Conservation (phyloP, 1,139 yeast species). For the Sugiyamaella japonica region DNA sequence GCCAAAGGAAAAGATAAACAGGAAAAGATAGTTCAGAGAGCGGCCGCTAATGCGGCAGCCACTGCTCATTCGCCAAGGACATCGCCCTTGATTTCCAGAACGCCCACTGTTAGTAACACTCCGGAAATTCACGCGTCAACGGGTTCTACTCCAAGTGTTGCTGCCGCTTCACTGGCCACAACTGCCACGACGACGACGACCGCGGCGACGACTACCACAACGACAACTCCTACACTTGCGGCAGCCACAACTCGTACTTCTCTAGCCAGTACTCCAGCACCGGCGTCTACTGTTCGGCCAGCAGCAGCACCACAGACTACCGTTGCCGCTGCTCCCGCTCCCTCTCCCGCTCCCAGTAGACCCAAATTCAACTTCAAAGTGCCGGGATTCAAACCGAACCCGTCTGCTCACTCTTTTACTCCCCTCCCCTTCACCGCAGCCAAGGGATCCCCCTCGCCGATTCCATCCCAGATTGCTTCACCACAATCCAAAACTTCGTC, state of each 20-base stretch:
- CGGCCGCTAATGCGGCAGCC: constrained; percentile 31
- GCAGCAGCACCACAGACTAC: too few species aligned
- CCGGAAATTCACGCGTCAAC: neutral
- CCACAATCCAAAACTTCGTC: constrained; percentile 17
- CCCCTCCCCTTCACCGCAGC: constrained; percentile 42
- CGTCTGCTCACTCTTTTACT: constrained; percentile 69
- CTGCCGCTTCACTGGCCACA: constrained; percentile 16
- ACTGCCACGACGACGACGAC: neutral
- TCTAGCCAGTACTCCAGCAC: neutral
- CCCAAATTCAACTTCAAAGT: constrained; percentile 56
- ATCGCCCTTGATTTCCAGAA: constrained; percentile 27
- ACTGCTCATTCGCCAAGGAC: constrained; percentile 24
- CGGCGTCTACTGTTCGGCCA: neutral
- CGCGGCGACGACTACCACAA: too few species aligned
- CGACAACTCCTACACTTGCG: constrained; percentile 15
- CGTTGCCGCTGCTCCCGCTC: constrained; percentile 3
- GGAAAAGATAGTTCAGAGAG: constrained; percentile 51
- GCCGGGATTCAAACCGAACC: constrained; percentile 66
- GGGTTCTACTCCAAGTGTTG: constrained; percentile 15
- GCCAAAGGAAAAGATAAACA: constrained; percentile 67
- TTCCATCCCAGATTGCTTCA: constrained; percentile 15
- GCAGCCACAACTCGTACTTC: neutral
- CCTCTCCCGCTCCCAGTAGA: constrained; percentile 22
- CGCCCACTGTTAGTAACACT: constrained; percentile 8
- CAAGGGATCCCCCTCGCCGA: constrained; percentile 23